Percentiles rank a stretch among this genome's conserved stretches.
phyloP scores from a whole-genome alignment of 1,139 yeast species.

The Hansenula sp. region DNA sequence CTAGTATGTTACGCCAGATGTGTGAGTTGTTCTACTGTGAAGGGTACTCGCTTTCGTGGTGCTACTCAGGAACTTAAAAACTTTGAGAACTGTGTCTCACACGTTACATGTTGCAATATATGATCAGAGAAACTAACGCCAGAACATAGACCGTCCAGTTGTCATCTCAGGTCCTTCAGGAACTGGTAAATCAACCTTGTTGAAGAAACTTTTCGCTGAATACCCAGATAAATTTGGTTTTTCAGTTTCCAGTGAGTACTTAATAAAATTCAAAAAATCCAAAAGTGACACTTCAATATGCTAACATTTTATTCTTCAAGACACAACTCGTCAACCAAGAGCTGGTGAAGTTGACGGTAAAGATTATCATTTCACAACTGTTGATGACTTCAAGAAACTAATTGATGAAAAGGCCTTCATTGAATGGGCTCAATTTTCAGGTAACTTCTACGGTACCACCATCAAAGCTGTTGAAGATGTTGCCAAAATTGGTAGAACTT shows the following conservation, averaged over 20 bases:
- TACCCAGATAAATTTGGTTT: constrained; percentile 88
- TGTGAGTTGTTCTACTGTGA: constrained; percentile 11
- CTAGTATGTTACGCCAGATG: constrained; percentile 16
- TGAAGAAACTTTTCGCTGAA: constrained; percentile 86
- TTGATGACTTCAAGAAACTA: constrained; percentile 71
- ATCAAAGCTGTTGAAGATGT: constrained; percentile 70
- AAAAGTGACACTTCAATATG: neutral
- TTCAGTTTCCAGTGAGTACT: constrained; percentile 59
- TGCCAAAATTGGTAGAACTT: constrained; percentile 56
- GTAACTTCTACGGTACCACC: constrained; percentile 95
- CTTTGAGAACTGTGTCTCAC: neutral
- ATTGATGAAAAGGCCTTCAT: constrained; percentile 75
- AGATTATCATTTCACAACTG: constrained; percentile 83
- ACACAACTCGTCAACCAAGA: constrained; percentile 91
- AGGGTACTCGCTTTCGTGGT: too few relatives aligned
- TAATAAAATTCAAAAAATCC: neutral
- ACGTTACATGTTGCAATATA: neutral
- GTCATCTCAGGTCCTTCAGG: constrained; percentile 98
- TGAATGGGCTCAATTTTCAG: constrained; percentile 98
- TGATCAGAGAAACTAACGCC: too few relatives aligned
- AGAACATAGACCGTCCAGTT: constrained; percentile 70
- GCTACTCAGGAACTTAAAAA: neutral
- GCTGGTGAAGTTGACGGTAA: constrained; percentile 86
- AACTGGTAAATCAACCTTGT: constrained; percentile 90
- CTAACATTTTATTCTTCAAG: neutral